These are phyloP conservation scores for Trichophyton equinum DNA, from an alignment of 2,329 filamentous ascomycete genomes.

Conservation along the genomic window DNA sequence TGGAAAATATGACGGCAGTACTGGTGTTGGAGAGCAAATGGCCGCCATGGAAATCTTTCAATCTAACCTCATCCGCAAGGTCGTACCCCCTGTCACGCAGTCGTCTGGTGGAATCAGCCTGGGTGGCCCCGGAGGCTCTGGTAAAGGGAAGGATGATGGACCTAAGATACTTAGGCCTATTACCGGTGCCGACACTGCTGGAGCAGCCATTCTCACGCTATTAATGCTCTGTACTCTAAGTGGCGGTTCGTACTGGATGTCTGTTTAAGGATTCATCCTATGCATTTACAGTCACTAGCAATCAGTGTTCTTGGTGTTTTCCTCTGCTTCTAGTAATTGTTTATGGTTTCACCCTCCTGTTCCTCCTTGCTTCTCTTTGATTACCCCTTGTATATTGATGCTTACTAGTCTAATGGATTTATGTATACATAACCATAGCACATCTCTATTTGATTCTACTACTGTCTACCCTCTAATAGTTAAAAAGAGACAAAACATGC, in stretches of 20 bases:
- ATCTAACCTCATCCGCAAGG: conserved; percentile 43
- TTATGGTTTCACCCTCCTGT: not conserved
- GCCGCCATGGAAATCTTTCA: conserved; percentile 52
- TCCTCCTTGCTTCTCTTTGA: not conserved
- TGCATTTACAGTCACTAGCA: not conserved
- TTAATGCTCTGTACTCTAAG: conserved; percentile 20
- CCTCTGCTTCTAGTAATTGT: not conserved
- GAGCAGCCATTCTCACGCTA: conserved; percentile 29
- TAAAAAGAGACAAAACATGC: too few relatives aligned
- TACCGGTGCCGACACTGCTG: conserved; percentile 26
- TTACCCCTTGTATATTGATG: not conserved
- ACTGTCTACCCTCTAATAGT: too few relatives aligned
- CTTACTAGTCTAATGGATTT: too few relatives aligned
- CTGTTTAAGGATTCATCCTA: not conserved
- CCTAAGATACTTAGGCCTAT: conserved; percentile 10
- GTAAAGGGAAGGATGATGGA: conserved; percentile 13
- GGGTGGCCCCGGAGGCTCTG: conserved; percentile 6
- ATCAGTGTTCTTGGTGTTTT: not conserved
- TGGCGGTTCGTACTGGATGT: conserved; percentile 10
- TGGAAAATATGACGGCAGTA: conserved; percentile 42
- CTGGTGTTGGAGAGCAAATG: conserved; percentile 58
- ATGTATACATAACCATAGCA: too few relatives aligned
- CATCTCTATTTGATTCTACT: too few relatives aligned
- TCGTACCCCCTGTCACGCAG: conserved; percentile 39
- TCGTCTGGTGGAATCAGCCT: conserved; percentile 44